Percentiles rank a stretch among this genome's conserved stretches.
Evolutionary conservation across 148 eudicot species (phyloP).

Genomic region (Rhododendron williamsianum): DNA sequence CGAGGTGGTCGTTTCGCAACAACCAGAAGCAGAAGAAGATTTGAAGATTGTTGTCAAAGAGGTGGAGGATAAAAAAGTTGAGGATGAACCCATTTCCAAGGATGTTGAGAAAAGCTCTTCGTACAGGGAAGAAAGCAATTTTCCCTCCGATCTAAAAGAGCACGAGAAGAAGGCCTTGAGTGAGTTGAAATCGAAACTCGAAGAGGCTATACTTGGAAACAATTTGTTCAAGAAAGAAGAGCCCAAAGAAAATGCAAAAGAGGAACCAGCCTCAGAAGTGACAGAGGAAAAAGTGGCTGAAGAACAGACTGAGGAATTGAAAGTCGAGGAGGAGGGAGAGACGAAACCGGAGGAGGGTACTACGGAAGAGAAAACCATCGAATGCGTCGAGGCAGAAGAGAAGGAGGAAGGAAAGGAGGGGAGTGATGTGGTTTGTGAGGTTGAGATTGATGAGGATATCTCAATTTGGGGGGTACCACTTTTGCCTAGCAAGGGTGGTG

Average conservation of each 20-base stretch:
- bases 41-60: slow-evolving; percentile 10
- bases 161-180: slow-evolving; percentile 44
- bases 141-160: slow-evolving; percentile 49
- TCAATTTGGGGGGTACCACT: slow-evolving; percentile 62
- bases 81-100: slow-evolving; percentile 15
- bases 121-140: slow-evolving; percentile 59
- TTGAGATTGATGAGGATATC: slow-evolving; percentile 16
- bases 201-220: slow-evolving; percentile 44
- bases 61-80: slow-evolving; percentile 7
- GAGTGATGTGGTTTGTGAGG: slow-evolving; percentile 5
- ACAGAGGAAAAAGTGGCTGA: neutral
- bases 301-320: neutral
- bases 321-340: neutral
- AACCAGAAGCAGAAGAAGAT: slow-evolving; percentile 7
- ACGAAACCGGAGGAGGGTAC: neutral
- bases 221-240: slow-evolving; percentile 23
- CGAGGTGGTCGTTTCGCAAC: slow-evolving; percentile 6
- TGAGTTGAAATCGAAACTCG: slow-evolving; percentile 43
- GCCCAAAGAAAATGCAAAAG: neutral
- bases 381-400: slow-evolving; percentile 1
- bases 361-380: slow-evolving; percentile 1
- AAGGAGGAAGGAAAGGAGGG: neutral
- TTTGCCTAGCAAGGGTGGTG: slow-evolving; percentile 37
- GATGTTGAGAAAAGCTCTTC: slow-evolving; percentile 44
- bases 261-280: slow-evolving; percentile 1